Evolutionary conservation across 1,139 yeast species (phyloP).

Genomic region (Scheffersomyces segobiensis): DNA sequence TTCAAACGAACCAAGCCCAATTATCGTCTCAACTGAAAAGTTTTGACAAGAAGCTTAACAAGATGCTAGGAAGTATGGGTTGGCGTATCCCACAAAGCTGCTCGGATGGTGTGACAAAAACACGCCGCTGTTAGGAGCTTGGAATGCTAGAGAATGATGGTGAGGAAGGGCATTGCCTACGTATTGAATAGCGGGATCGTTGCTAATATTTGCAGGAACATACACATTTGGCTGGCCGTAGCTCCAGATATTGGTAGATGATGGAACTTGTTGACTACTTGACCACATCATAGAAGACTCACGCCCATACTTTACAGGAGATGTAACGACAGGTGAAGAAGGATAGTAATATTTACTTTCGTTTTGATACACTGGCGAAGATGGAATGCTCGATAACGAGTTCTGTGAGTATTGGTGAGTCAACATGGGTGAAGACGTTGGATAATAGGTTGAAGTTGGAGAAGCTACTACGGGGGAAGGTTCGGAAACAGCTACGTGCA

Average conservation of each 20-base stretch:
- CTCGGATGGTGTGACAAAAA: slow-evolving; percentile 9
- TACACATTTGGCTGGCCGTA: slow-evolving; percentile 5
- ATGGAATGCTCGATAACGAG: slow-evolving; percentile 19
- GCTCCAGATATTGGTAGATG: slow-evolving; percentile 12
- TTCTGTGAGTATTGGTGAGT: slow-evolving; percentile 7
- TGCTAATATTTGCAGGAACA: slow-evolving; percentile 3
- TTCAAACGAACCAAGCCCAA: background rate
- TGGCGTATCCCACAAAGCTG: slow-evolving; percentile 38
- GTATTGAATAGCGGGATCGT: slow-evolving; percentile 14
- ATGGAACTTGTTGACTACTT: slow-evolving; percentile 5
- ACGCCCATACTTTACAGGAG: slow-evolving; percentile 11
- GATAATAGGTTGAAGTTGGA: slow-evolving; percentile 11
- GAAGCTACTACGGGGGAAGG: slow-evolving; percentile 6
- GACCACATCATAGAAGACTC: slow-evolving; percentile 3
- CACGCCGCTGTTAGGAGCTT: slow-evolving; percentile 2
- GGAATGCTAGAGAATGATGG: slow-evolving; percentile 5
- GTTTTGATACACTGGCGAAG: slow-evolving; percentile 24
- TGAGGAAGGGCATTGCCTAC: slow-evolving; percentile 7
- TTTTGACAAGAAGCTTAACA: slow-evolving; percentile 17
- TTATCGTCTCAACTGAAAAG: slow-evolving; percentile 25
- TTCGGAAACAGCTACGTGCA: slow-evolving; percentile 3
- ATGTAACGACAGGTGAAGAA: slow-evolving; percentile 13
- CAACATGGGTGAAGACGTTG: slow-evolving; percentile 22
- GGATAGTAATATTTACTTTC: slow-evolving; percentile 10
- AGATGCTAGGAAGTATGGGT: slow-evolving; percentile 31